Base-by-base conservation (phyloP, 2,329 filamentous ascomycete species). In the Zopfia rhizophila region DNA sequence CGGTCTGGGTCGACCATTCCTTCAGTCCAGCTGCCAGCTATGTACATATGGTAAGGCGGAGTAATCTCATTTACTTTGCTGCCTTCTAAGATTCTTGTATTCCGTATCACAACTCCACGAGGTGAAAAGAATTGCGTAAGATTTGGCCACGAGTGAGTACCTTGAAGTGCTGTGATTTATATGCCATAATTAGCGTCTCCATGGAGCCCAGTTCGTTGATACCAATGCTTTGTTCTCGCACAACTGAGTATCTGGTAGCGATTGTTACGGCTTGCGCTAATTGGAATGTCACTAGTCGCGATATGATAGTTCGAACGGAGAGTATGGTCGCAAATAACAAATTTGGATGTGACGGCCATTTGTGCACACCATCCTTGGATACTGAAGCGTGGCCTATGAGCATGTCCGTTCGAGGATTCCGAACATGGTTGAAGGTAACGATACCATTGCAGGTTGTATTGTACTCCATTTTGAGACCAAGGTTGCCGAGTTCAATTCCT, bases 261-360 rank as follows among this genome's bases (percentile, higher is more conserved):
- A 81, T 72, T 1, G 78, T 81, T 3, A 79, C 74, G 8, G 78
- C 78, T 38, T 78, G 66, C 1, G 78, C 78, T 7, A 81, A 73
- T n/a, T 78, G 72, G 14, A 80, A 65, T 6, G 76, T 61, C 3
- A 77, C 76, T 42, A 78, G 72, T 56, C 68, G 68, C 13, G 73
- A 65, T 48, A 75, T 75, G 22, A 52, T 61, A 2, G 72, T 68
- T 14, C 78, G 72, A 6, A 78, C 75, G 25, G 68, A 72, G 2
- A 78, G 76, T 44, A 80, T 53, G 14, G 74, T 75, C 0, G 76
- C 78, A 51, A 80, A 80, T 0, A 78, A 73, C 1, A 78, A 59
- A 7, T 73, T 75, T 3, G 75, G 69, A 29, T 77, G 63, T 3
- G 69, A 63, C 6, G 70, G 65, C 3, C 74, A 70, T 19, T 68